phyloP scores from a whole-genome alignment of 192 early-diverging fungal genomes.

The Geranomyces variabilis region DNA sequence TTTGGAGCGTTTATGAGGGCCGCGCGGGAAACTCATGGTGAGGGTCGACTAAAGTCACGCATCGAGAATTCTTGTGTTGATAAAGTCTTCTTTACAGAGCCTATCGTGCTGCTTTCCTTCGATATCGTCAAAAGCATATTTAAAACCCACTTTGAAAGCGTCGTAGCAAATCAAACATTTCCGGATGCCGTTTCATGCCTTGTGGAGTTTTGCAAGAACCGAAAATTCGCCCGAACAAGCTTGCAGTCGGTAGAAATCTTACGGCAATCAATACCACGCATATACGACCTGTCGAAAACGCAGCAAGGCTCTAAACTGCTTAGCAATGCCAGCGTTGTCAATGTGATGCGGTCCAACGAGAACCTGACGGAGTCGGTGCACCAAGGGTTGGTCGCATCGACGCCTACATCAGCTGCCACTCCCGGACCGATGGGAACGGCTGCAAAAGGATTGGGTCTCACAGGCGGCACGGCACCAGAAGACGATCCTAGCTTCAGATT shows the following conservation, averaged over 20 bases:
- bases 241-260: slow-evolving; percentile 61
- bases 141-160: slow-evolving; percentile 66
- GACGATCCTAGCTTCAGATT: slow-evolving; percentile 60
- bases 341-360: slow-evolving; percentile 31
- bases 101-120: slow-evolving; percentile 71
- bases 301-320: slow-evolving; percentile 33
- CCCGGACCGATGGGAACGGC: slow-evolving; percentile 1
- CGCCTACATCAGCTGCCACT: slow-evolving; percentile 24
- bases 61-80: slow-evolving; percentile 35
- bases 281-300: slow-evolving; percentile 51
- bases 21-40: slow-evolving; percentile 55
- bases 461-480: slow-evolving; percentile 21
- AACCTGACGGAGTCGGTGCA: slow-evolving; percentile 34
- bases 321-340: slow-evolving; percentile 17
- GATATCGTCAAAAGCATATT: slow-evolving; percentile 69
- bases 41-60: not conserved
- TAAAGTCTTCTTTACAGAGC: slow-evolving; percentile 35
- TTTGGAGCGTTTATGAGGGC: slow-evolving; percentile 65
- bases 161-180: slow-evolving; percentile 59
- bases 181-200: slow-evolving; percentile 55
- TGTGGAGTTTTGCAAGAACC: slow-evolving; percentile 70
- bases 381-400: slow-evolving; percentile 17
- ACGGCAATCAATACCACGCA: slow-evolving; percentile 46
- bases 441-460: not conserved
- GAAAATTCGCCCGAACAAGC: slow-evolving; percentile 68